These are phyloP conservation scores for Fusarium mangiferae DNA, from an alignment of 2,329 filamentous ascomycete species.

Conservation along the genomic window DNA sequence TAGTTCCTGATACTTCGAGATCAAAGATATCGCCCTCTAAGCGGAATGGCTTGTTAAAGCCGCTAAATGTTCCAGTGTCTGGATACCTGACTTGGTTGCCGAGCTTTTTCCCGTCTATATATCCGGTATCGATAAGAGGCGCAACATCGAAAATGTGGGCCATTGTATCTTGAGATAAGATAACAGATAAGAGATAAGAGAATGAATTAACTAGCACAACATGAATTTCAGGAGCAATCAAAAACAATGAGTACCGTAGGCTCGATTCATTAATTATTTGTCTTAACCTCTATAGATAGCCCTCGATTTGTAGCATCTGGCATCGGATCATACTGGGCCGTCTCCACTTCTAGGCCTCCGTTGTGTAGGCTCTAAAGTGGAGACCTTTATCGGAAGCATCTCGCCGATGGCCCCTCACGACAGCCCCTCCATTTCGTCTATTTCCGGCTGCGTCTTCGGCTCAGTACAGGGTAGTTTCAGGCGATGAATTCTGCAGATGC, in stretches of 20 bases:
- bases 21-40: background rate
- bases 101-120: background rate
- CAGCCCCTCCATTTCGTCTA: background rate
- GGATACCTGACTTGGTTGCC: background rate
- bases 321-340: rapidly evolving
- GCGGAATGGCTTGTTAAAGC: conserved; percentile 5
- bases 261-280: background rate
- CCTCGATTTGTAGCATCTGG: rapidly evolving
- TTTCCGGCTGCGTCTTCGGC: background rate
- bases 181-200: background rate
- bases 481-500: background rate
- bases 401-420: background rate
- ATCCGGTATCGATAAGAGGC: background rate
- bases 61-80: background rate
- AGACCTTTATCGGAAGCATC: background rate
- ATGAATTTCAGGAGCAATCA: background rate
- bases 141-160: background rate
- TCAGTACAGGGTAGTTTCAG: background rate
- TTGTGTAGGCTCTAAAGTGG: background rate
- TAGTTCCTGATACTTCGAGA: background rate
- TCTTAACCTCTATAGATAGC: background rate
- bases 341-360: background rate
- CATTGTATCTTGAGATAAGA: background rate
- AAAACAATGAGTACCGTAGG: too few relatives aligned
- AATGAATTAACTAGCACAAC: background rate